These are phyloP conservation scores for Chalciporus sp. DNA, from an alignment of 1,284 basidiomycete species.

Conservation along the genomic window DNA sequence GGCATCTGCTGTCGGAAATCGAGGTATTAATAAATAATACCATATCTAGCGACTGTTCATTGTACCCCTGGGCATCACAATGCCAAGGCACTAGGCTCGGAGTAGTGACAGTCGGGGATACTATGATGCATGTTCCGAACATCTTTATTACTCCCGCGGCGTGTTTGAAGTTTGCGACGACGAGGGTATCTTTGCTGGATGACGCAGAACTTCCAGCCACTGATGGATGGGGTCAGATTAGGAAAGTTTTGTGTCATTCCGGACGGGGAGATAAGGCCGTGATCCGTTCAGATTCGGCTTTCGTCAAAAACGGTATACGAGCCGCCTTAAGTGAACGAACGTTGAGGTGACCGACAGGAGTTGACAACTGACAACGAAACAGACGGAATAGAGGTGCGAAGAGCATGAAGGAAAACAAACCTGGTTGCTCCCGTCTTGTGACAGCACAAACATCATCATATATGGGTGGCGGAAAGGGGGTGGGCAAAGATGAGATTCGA, in stretches of 20 bases:
- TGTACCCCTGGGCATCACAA: neutral
- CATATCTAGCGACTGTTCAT: neutral
- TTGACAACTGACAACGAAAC: constrained; percentile 14
- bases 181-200: constrained; percentile 11
- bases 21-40: neutral
- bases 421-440: constrained; percentile 5
- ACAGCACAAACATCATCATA: constrained; percentile 12
- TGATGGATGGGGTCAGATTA: constrained; percentile 12
- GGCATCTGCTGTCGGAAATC: neutral
- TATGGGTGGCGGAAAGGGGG: constrained; percentile 30
- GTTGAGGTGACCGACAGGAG: constrained; percentile 1
- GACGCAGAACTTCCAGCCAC: constrained; percentile 23
- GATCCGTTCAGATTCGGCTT: constrained; percentile 32
- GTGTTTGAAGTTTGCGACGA: constrained; percentile 26
- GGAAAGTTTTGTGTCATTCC: constrained; percentile 13
- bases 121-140: constrained; percentile 13
- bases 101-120: constrained; percentile 14
- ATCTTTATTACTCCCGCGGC: constrained; percentile 32
- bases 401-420: constrained; percentile 5
- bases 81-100: neutral
- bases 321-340: constrained; percentile 12
- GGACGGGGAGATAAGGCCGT: constrained; percentile 35
- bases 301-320: neutral
- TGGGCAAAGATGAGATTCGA: constrained; percentile 26
- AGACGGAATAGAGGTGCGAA: constrained; percentile 11